Evolutionary conservation across 1,284 basidiomycete genomes (phyloP).

Genomic region (Microbotryomycetes sp.): DNA sequence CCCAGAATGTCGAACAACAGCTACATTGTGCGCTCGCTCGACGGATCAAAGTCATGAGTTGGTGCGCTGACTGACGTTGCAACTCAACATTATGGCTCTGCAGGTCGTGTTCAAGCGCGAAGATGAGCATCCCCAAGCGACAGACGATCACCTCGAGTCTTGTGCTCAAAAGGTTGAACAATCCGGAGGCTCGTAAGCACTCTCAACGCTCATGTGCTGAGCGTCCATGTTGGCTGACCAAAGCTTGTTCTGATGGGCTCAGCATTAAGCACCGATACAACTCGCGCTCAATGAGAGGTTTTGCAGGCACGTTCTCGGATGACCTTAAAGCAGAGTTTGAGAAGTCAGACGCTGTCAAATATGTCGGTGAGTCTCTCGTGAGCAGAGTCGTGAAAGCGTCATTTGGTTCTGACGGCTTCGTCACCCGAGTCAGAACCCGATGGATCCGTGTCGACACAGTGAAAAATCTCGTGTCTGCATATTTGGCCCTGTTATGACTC

Average conservation of each 20-base stretch:
- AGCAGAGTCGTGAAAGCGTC: too few relatives aligned
- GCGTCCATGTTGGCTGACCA: too few relatives aligned
- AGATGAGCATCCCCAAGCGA: not conserved
- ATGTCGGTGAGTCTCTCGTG: constrained; percentile 4
- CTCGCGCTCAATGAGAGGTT: constrained; percentile 20
- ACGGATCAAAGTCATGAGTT: not conserved
- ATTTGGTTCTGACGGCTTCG: too few relatives aligned
- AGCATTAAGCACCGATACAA: constrained; percentile 27
- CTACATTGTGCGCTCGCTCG: constrained; percentile 3
- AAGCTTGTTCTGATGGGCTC: not conserved
- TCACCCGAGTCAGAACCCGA: not conserved
- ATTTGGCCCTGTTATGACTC: too few relatives aligned
- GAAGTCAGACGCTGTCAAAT: not conserved
- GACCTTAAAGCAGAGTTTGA: constrained; percentile 27
- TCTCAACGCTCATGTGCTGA: not conserved
- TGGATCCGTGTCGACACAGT: not conserved
- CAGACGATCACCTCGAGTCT: constrained; percentile 1
- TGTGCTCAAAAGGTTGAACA: constrained; percentile 3
- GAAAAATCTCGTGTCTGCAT: too few relatives aligned
- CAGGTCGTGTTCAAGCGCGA: constrained; percentile 7
- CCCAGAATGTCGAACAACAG: constrained; percentile 3
- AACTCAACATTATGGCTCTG: not conserved
- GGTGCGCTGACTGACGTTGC: too few relatives aligned
- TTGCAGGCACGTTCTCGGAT: constrained; percentile 25
- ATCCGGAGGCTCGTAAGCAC: constrained; percentile 2